Percentiles rank a stretch among this genome's conserved stretches.
These are phyloP conservation scores for Botrytis tulipae DNA, from an alignment of 2,329 filamentous ascomycete genomes.

Conservation along the genomic window DNA sequence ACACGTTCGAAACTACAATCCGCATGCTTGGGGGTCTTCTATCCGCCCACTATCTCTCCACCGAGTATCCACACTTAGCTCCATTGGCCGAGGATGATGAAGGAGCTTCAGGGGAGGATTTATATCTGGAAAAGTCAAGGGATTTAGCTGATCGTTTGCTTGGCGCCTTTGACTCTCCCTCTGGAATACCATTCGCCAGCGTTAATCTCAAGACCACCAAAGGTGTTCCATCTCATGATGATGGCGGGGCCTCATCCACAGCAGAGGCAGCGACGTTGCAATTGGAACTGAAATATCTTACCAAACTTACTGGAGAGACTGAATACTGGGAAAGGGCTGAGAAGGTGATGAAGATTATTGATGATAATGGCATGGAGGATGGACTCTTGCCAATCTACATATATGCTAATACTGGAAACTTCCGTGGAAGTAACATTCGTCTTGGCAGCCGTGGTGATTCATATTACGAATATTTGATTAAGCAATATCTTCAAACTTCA, in stretches of 20 bases:
- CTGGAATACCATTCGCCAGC: slow-evolving; percentile 86
- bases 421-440: slow-evolving; percentile 81
- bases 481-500: slow-evolving; percentile 94
- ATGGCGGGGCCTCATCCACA: slow-evolving; percentile 86
- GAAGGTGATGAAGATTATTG: slow-evolving; percentile 86
- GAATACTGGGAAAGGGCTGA: slow-evolving; percentile 92
- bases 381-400: slow-evolving; percentile 92
- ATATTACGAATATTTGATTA: slow-evolving; percentile 98
- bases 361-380: slow-evolving; percentile 74
- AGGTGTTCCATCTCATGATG: slow-evolving; percentile 78
- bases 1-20: slow-evolving; percentile 97
- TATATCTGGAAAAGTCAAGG: slow-evolving; percentile 94
- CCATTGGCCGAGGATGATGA: slow-evolving; percentile 69
- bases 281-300: slow-evolving; percentile 94
- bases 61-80: slow-evolving; percentile 74
- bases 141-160: slow-evolving; percentile 87
- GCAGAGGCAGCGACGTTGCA: slow-evolving; percentile 91
- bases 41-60: slow-evolving; percentile 93
- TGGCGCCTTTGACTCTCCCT: slow-evolving; percentile 81
- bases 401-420: slow-evolving; percentile 73
- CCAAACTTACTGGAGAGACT: slow-evolving; percentile 89
- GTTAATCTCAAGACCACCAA: slow-evolving; percentile 77
- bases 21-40: slow-evolving; percentile 93
- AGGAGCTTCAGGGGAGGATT: slow-evolving; percentile 74
- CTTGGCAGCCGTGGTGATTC: slow-evolving; percentile 93